Conservation (phyloP, 2,329 filamentous ascomycete species). For the Blastomyces percursus region DNA sequence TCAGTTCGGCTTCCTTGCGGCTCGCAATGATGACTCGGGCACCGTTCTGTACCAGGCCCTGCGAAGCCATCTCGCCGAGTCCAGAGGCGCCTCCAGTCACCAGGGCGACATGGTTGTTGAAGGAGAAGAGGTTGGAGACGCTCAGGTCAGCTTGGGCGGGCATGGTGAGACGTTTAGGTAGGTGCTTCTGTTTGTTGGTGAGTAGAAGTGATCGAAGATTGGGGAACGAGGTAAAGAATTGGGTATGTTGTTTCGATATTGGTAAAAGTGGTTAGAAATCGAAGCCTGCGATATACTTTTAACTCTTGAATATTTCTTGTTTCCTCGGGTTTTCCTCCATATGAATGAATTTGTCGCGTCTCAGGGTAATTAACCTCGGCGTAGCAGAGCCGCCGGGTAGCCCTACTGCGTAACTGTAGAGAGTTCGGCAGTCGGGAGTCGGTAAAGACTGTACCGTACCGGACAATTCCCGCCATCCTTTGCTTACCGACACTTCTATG, state of each 20-base stretch:
- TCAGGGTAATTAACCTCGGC: not conserved
- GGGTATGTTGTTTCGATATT: not conserved
- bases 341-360: not conserved
- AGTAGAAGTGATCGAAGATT: not conserved
- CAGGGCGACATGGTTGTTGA: constrained; percentile 26
- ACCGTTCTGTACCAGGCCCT: constrained; percentile 35
- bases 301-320: no score
- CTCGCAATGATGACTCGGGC: constrained; percentile 34
- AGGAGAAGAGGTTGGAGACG: constrained; percentile 26
- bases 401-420: not conserved
- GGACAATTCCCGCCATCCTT: not conserved
- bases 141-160: constrained; percentile 19
- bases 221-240: not conserved
- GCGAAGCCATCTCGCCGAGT: constrained; percentile 35
- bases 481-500: not conserved
- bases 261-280: not conserved
- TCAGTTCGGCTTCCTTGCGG: constrained; percentile 33
- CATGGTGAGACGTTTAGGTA: not conserved
- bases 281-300: not conserved
- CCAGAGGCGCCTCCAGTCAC: constrained; percentile 30
- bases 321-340: not conserved
- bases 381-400: not conserved
- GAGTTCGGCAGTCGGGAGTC: not conserved
- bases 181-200: not conserved
- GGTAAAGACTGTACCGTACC: not conserved